Evolutionary conservation across 2,329 filamentous ascomycete genomes (phyloP).

Genomic region (Pseudopyrenochaeta lycopersici): DNA sequence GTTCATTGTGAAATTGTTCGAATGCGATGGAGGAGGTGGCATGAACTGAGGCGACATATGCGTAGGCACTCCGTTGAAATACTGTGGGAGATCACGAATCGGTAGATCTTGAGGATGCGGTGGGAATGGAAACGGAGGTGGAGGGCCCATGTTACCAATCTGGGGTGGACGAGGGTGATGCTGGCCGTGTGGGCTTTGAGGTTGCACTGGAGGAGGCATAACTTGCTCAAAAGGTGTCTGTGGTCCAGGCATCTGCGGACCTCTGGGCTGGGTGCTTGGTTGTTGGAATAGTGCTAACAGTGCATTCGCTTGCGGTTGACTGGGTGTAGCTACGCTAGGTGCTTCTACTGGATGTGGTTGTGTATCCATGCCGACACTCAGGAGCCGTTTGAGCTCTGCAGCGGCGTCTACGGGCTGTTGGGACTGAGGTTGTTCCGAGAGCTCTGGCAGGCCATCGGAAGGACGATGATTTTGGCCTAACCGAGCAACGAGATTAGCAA

Average conservation of each 20-base stretch:
- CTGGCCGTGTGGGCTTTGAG: conserved; percentile 64
- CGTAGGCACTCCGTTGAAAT: conserved; percentile 31
- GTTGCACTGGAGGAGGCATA: conserved; percentile 60
- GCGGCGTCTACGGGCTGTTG: conserved; percentile 54
- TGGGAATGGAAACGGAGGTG: conserved; percentile 60
- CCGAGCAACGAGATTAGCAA: conserved; percentile 43
- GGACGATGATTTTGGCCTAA: conserved; percentile 36
- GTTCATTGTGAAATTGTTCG: not conserved
- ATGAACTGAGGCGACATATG: conserved; percentile 34
- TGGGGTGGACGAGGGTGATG: conserved; percentile 64
- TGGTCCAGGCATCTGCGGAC: conserved; percentile 26
- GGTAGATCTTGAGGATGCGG: conserved; percentile 45
- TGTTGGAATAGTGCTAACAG: conserved; percentile 65
- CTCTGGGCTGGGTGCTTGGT: conserved; percentile 26
- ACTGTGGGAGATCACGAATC: conserved; percentile 31
- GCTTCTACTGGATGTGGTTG: conserved; percentile 47
- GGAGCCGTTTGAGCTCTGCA: conserved; percentile 61
- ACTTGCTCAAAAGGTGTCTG: conserved; percentile 65
- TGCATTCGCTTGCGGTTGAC: conserved; percentile 49
- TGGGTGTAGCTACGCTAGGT: conserved; percentile 36
- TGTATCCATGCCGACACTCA: conserved; percentile 55
- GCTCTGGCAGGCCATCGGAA: conserved; percentile 41
- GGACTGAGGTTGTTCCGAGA: conserved; percentile 31
- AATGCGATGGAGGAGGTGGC: conserved; percentile 19
- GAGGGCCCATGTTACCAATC: conserved; percentile 57